These are phyloP conservation scores for Cladorrhinum sp. DNA, from an alignment of 2,329 filamentous ascomycete genomes.

Conservation along the genomic window DNA sequence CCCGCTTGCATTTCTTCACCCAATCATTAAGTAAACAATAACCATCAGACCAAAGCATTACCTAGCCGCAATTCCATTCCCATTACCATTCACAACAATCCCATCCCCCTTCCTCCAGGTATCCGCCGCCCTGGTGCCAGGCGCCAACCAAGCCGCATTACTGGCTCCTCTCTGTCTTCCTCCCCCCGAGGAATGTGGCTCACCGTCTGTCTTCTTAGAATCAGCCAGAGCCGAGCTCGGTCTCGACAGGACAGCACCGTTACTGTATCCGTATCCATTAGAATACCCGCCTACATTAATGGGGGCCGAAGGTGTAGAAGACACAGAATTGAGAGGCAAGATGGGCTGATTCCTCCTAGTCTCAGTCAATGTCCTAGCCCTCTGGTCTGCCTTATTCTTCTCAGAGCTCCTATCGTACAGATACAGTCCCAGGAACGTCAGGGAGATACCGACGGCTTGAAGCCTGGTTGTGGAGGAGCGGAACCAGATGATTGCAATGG, in stretches of 20 bases:
- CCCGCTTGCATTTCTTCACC: neutral
- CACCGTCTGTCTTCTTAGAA: constrained; percentile 54
- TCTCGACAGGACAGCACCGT: constrained; percentile 20
- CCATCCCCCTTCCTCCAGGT: constrained; percentile 61
- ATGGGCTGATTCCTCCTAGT: constrained; percentile 50
- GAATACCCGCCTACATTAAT: constrained; percentile 16
- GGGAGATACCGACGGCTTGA: constrained; percentile 78
- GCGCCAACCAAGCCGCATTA: constrained; percentile 65
- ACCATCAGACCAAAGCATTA: constrained; percentile 4
- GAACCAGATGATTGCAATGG: constrained; percentile 95
- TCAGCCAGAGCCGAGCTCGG: constrained; percentile 32
- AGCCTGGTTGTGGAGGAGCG: constrained; percentile 79
- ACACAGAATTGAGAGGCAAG: constrained; percentile 60
- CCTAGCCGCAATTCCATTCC: constrained; percentile 16
- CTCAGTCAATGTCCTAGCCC: constrained; percentile 65
- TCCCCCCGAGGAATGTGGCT: constrained; percentile 36
- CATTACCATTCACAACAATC: neutral
- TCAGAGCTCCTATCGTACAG: constrained; percentile 92
- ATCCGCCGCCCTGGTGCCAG: constrained; percentile 80
- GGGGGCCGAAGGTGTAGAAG: constrained; percentile 25
- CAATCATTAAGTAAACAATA: neutral
- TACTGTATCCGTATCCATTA: constrained; percentile 27
- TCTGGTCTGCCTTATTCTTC: constrained; percentile 81
- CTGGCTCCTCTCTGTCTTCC: constrained; percentile 39
- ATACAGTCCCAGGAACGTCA: constrained; percentile 91